These are phyloP conservation scores for Pseudocercospora eumusae DNA, from an alignment of 2,329 filamentous ascomycete genomes.

Conservation along the genomic window DNA sequence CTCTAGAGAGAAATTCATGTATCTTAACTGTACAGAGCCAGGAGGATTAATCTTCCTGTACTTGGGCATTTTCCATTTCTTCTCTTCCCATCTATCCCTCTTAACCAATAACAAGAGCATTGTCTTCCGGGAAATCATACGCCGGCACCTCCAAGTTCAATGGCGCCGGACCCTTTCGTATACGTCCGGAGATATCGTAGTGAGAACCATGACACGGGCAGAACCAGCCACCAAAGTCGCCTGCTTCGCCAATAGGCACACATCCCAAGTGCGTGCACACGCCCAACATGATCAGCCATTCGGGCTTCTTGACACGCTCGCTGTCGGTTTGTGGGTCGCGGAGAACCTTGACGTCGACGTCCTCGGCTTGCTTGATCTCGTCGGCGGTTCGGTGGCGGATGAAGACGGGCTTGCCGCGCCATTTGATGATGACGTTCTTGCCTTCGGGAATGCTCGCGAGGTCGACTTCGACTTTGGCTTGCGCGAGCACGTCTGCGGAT, in stretches of 20 bases:
- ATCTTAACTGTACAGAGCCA: conserved; percentile 22
- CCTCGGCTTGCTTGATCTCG: conserved; percentile 95
- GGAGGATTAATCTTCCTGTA: conserved; percentile 11
- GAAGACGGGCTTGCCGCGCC: conserved; percentile 99
- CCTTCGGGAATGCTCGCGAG: conserved; percentile 91
- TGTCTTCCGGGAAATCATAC: conserved; percentile 92
- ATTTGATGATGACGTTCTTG: conserved; percentile 99
- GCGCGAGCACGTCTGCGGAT: conserved; percentile 95
- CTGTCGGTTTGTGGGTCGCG: conserved; percentile 89
- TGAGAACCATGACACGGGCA: conserved; percentile 99
- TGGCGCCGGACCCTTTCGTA: conserved; percentile 94
- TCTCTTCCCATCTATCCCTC: neutral
- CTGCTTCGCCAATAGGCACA: conserved; percentile 97
- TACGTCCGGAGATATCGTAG: conserved; percentile 98
- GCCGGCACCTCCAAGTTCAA: conserved; percentile 93
- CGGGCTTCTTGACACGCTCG: conserved; percentile 95
- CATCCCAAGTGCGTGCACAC: conserved; percentile 99
- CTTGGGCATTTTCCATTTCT: conserved; percentile 3
- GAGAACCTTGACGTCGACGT: conserved; percentile 76
- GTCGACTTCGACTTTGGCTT: conserved; percentile 99
- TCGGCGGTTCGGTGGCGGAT: conserved; percentile 93
- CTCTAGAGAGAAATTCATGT: conserved; percentile 20
- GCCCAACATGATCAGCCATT: conserved; percentile 99
- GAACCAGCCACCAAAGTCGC: conserved; percentile 99
- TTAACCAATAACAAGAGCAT: conserved; percentile 89